Percentiles rank a stretch among this genome's conserved stretches.
Conservation (phyloP, 2,329 filamentous ascomycete species). For the Cytospora leucostoma region DNA sequence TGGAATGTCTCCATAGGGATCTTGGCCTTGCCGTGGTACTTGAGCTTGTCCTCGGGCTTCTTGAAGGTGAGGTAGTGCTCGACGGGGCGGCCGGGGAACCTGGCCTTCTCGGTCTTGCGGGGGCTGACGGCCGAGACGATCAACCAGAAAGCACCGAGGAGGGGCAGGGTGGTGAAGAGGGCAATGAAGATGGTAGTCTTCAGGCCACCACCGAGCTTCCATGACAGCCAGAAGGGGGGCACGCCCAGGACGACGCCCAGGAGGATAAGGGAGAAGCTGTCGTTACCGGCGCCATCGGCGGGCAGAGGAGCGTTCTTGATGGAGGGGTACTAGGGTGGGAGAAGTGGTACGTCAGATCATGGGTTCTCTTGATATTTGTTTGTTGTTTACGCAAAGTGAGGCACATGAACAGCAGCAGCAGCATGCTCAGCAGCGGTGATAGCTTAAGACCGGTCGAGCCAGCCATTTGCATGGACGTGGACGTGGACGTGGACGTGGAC, state of each 20-base stretch:
- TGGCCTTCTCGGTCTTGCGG: constrained; percentile 90
- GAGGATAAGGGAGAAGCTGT: constrained; percentile 82
- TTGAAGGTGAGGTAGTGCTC: constrained; percentile 91
- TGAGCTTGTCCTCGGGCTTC: constrained; percentile 58
- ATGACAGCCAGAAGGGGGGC: constrained; percentile 78
- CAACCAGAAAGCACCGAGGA: constrained; percentile 82
- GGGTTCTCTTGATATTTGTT: background rate
- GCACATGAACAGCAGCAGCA: background rate
- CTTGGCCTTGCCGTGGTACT: constrained; percentile 76
- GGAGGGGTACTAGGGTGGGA: constrained; percentile 66
- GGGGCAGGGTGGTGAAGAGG: constrained; percentile 74
- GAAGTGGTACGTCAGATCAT: constrained; percentile 5
- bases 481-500: too few relatives aligned
- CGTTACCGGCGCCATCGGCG: constrained; percentile 80
- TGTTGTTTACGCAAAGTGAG: background rate
- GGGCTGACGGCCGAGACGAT: constrained; percentile 77
- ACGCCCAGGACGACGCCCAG: constrained; percentile 70
- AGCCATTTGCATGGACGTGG: too few relatives aligned
- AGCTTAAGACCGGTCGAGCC: too few relatives aligned
- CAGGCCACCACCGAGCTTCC: constrained; percentile 80
- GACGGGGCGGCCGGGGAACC: constrained; percentile 79
- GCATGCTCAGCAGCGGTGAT: too few relatives aligned
- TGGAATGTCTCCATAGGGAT: constrained; percentile 93
- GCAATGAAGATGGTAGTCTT: constrained; percentile 88
- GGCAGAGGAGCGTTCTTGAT: constrained; percentile 96